phyloP scores from a whole-genome alignment of 1,284 basidiomycete species.

The Boletus austroedulis region DNA sequence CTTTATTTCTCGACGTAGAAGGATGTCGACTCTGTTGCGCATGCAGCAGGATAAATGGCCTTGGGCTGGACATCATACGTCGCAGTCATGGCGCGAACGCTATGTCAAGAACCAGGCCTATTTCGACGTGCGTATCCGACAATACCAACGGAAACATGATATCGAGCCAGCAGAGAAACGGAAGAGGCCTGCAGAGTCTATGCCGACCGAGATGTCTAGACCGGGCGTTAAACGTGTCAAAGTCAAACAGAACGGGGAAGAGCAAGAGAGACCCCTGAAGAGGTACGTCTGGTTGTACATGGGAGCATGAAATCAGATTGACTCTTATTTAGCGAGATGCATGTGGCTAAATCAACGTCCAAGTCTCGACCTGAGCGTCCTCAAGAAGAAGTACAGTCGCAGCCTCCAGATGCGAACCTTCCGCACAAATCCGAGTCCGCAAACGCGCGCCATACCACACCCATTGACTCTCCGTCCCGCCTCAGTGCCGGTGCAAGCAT shows the following conservation, averaged over 20 bases:
- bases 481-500: neutral
- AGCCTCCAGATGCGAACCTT: neutral
- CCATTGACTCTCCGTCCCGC: neutral
- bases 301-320: neutral
- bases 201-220: neutral
- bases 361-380: neutral
- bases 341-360: neutral
- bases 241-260: neutral
- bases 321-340: conserved; percentile 9
- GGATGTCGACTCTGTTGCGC: neutral
- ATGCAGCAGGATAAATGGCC: conserved; percentile 33
- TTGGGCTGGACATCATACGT: conserved; percentile 47
- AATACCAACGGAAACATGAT: conserved; percentile 20
- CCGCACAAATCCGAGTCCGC: neutral
- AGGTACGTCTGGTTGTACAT: conserved; percentile 7
- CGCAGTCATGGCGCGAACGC: conserved; percentile 54
- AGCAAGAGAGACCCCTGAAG: neutral
- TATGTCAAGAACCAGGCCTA: conserved; percentile 42
- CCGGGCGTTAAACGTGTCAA: conserved; percentile 13
- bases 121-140: conserved; percentile 45
- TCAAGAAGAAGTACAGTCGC: neutral
- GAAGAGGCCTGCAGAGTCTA: conserved; percentile 7
- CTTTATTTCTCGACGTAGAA: neutral
- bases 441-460: neutral
- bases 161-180: too few relatives aligned